These are phyloP conservation scores for Leccinum angustisporum DNA, from an alignment of 1,284 basidiomycete genomes.

Conservation along the genomic window DNA sequence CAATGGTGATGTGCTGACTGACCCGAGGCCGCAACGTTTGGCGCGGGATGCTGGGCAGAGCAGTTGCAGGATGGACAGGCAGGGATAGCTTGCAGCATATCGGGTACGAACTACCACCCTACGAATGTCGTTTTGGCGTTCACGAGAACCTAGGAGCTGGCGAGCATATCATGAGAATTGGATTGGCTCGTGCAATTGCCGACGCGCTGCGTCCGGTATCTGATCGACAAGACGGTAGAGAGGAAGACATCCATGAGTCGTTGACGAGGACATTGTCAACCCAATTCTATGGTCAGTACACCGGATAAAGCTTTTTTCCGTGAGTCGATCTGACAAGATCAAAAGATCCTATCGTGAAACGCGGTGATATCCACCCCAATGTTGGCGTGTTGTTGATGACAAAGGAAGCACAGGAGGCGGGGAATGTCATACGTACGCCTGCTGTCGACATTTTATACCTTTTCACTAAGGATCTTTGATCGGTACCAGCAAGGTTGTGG, in stretches of 20 bases:
- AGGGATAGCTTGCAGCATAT: constrained; percentile 66
- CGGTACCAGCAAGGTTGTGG: constrained; percentile 61
- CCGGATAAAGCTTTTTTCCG: neutral
- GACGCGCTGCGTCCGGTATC: constrained; percentile 33
- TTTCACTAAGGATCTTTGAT: constrained; percentile 2
- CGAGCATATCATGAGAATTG: constrained; percentile 48
- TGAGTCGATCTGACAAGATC: constrained; percentile 3
- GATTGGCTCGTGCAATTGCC: constrained; percentile 45
- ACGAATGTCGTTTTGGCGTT: constrained; percentile 43
- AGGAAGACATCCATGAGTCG: constrained; percentile 43
- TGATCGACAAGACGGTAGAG: constrained; percentile 16
- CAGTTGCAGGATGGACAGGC: constrained; percentile 24
- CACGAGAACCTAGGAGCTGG: constrained; percentile 50
- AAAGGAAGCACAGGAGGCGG: constrained; percentile 39
- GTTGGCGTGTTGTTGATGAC: constrained; percentile 50
- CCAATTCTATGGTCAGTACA: constrained; percentile 43
- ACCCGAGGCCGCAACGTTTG: constrained; percentile 56
- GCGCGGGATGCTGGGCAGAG: constrained; percentile 73
- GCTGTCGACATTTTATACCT: neutral
- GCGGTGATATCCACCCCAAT: constrained; percentile 34
- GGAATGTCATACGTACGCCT: constrained; percentile 25
- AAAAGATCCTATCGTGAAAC: constrained; percentile 31
- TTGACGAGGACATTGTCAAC: constrained; percentile 38
- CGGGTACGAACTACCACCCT: constrained; percentile 42
- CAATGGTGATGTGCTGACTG: neutral